phyloP scores from a whole-genome alignment of 495 filamentous ascomycete species.

The Xylaria venustula region DNA sequence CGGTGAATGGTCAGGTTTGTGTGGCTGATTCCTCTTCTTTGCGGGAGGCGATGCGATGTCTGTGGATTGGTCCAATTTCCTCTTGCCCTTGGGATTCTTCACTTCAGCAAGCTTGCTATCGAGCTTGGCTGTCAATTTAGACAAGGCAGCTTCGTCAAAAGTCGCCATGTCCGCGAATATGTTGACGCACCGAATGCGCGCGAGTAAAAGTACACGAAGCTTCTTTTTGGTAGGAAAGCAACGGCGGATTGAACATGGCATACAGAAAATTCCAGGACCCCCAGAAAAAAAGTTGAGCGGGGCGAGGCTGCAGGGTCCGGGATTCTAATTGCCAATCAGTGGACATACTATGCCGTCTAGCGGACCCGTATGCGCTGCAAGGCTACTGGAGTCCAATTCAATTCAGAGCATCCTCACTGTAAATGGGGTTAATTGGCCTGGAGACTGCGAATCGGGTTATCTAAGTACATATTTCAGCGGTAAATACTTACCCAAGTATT shows the following conservation, averaged over 20 bases:
- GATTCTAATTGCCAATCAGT: constrained; percentile 4
- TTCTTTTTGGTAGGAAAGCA: neutral
- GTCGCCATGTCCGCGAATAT: constrained; percentile 34
- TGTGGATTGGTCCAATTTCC: constrained; percentile 24
- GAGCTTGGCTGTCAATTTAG: constrained; percentile 63
- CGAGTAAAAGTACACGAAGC: neutral
- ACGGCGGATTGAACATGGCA: neutral
- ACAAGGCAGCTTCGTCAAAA: constrained; percentile 61
- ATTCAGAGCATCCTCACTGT: no score
- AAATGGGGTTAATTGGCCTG: no score
- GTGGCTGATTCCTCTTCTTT: constrained; percentile 24
- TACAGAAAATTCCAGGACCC: neutral
- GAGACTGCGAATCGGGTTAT: no score
- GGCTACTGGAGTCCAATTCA: neutral
- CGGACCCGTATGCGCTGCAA: neutral
- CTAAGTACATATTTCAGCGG: no score
- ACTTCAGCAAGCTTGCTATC: constrained; percentile 39
- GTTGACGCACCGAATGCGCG: neutral
- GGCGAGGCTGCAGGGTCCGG: constrained; percentile 17
- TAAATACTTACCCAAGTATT: no score
- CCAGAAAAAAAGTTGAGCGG: constrained; percentile 30
- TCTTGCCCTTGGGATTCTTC: constrained; percentile 27
- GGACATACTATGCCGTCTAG: neutral
- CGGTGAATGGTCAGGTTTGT: constrained; percentile 23
- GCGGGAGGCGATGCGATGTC: constrained; percentile 23